A percentile compares a stretch with the other conserved stretches of the same genome.
These are phyloP conservation scores for Trichocomaceae sp. DNA, from an alignment of 2,329 filamentous ascomycete genomes.

Conservation along the genomic window DNA sequence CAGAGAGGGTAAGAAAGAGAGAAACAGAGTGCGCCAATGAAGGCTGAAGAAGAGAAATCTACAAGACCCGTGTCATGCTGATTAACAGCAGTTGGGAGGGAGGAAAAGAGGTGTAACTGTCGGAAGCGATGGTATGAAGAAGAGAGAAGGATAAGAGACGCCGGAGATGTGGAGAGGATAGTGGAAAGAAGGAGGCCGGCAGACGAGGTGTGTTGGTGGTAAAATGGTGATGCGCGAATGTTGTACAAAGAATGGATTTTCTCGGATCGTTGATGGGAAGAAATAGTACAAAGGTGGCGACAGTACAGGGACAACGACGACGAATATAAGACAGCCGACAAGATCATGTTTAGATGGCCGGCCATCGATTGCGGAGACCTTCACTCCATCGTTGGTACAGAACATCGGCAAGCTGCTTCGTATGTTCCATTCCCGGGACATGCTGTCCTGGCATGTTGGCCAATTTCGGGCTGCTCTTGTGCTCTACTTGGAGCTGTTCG, in stretches of 20 bases:
- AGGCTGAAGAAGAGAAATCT: constrained; percentile 4
- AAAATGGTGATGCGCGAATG: constrained; percentile 6
- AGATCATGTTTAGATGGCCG: constrained; percentile 22
- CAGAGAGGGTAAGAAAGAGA: no score
- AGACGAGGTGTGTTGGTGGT: not conserved
- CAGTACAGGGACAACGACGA: no score
- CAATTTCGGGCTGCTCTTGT: constrained; percentile 32
- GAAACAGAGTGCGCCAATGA: constrained; percentile 8
- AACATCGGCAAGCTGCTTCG: constrained; percentile 79
- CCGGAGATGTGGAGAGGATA: not conserved
- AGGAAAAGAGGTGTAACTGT: not conserved
- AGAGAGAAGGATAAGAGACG: not conserved
- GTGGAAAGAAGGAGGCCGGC: not conserved
- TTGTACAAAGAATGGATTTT: constrained; percentile 14
- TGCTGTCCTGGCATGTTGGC: constrained; percentile 51
- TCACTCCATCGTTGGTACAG: constrained; percentile 88
- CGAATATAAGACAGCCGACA: not conserved
- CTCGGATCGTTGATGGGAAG: constrained; percentile 7
- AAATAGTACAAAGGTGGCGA: not conserved
- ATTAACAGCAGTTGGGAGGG: no score
- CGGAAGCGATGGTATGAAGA: not conserved
- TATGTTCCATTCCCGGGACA: constrained; percentile 80
- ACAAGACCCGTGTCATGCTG: not conserved
- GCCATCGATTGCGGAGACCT: constrained; percentile 67
- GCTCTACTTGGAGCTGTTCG: constrained; percentile 27